Evolutionary conservation across 2,329 filamentous ascomycete genomes (phyloP).

Genomic region (Fusarium sp.): DNA sequence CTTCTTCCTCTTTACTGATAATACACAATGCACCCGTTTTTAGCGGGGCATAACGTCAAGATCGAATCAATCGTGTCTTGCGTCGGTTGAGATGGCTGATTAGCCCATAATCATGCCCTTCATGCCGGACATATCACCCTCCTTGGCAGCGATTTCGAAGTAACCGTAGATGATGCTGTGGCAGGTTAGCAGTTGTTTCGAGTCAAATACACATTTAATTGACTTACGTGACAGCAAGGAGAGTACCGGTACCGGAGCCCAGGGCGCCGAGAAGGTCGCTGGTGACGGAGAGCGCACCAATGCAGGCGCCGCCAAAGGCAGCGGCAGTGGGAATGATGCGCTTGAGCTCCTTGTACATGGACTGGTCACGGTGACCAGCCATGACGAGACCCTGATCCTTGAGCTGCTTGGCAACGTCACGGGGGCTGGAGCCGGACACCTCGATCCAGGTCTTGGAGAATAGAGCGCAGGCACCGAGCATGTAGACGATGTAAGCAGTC

Average conservation of each 20-base stretch:
- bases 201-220: constrained; percentile 38
- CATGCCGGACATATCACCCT: constrained; percentile 90
- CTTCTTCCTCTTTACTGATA: constrained; percentile 43
- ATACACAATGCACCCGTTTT: constrained; percentile 40
- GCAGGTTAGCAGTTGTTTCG: constrained; percentile 45
- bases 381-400: constrained; percentile 99
- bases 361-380: constrained; percentile 99
- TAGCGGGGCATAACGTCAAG: constrained; percentile 30
- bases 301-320: constrained; percentile 98
- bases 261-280: constrained; percentile 96
- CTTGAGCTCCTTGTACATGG: constrained; percentile 99
- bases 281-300: constrained; percentile 94
- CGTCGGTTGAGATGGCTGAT: constrained; percentile 41
- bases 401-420: constrained; percentile 98
- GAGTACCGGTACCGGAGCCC: constrained; percentile 95
- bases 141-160: constrained; percentile 99
- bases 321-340: constrained; percentile 98
- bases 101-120: constrained; percentile 78
- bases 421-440: constrained; percentile 95
- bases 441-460: constrained; percentile 99
- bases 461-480: constrained; percentile 95
- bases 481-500: constrained; percentile 93
- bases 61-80: constrained; percentile 33
- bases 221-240: constrained; percentile 97
- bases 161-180: constrained; percentile 97